These are phyloP conservation scores for Pleurotus tuber-regium DNA, from an alignment of 768 basidiomycete genomes.

Conservation along the genomic window DNA sequence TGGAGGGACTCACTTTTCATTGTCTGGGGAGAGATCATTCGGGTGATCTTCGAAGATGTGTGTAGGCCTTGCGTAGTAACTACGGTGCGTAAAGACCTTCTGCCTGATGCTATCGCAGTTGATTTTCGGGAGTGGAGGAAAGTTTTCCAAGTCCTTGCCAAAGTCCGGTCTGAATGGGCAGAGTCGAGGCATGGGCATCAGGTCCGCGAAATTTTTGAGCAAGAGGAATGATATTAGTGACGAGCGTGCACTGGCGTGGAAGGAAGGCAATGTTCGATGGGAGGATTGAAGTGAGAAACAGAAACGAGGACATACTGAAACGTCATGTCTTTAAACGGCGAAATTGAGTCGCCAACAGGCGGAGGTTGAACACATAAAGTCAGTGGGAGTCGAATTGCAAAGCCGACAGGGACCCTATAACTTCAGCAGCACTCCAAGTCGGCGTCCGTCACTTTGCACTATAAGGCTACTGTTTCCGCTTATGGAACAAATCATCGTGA, in stretches of 20 bases:
- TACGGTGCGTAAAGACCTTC: constrained; percentile 77
- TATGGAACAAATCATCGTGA: neutral
- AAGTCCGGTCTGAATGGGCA: constrained; percentile 38
- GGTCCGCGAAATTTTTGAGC: neutral
- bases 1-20: constrained; percentile 59
- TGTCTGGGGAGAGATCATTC: constrained; percentile 75
- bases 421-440: too few species aligned
- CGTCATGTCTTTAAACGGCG: constrained; percentile 8
- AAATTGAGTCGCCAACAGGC: neutral
- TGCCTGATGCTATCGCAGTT: constrained; percentile 37
- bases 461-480: neutral
- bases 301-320: constrained; percentile 4
- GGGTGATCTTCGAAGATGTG: constrained; percentile 75
- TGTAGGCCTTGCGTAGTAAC: constrained; percentile 64
- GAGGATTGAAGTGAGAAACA: neutral
- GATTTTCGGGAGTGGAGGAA: constrained; percentile 63
- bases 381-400: constrained; percentile 4
- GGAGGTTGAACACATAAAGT: constrained; percentile 8
- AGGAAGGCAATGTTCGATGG: neutral
- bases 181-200: neutral
- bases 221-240: neutral
- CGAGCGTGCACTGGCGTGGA: neutral
- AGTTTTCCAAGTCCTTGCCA: constrained; percentile 28
- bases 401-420: constrained; percentile 6
- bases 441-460: neutral